A percentile compares a stretch with the other conserved stretches of the same genome.
phyloP scores from a whole-genome alignment of 208 protist species.

The Trichomonas gallinae region DNA sequence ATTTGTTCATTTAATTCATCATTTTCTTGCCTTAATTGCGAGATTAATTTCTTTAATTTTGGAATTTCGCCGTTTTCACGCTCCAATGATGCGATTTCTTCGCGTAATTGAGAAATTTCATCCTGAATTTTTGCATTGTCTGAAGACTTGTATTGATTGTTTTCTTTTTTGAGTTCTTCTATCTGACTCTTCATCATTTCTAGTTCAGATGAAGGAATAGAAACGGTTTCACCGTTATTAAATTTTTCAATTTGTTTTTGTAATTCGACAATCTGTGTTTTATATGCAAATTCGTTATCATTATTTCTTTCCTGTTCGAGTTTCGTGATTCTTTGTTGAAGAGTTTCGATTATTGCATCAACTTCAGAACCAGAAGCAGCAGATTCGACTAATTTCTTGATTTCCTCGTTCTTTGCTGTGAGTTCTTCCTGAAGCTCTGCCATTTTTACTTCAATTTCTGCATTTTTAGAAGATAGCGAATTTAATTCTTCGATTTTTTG shows the following conservation, averaged over 20 bases:
- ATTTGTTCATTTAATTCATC: background rate
- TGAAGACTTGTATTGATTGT: background rate
- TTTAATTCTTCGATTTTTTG: background rate
- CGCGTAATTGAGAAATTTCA: background rate
- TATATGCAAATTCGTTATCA: background rate
- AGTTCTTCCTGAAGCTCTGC: background rate
- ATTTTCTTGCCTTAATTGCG: background rate
- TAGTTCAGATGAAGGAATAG: background rate
- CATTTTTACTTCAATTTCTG: background rate
- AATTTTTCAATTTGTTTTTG: background rate
- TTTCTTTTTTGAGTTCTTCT: background rate
- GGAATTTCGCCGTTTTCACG: background rate
- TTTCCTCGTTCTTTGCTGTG: background rate
- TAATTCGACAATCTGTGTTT: background rate
- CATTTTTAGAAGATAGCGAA: background rate
- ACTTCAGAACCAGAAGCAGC: background rate
- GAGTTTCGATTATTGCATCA: background rate
- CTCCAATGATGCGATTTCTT: background rate
- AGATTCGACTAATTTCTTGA: background rate
- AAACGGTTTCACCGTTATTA: background rate
- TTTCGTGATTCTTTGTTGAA: background rate
- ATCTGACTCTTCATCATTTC: background rate
- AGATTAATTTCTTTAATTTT: background rate
- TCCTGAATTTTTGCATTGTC: background rate
- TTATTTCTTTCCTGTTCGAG: background rate